phyloP scores from a whole-genome alignment of 192 early-diverging fungal genomes.

The Spizellomyces sp. region DNA sequence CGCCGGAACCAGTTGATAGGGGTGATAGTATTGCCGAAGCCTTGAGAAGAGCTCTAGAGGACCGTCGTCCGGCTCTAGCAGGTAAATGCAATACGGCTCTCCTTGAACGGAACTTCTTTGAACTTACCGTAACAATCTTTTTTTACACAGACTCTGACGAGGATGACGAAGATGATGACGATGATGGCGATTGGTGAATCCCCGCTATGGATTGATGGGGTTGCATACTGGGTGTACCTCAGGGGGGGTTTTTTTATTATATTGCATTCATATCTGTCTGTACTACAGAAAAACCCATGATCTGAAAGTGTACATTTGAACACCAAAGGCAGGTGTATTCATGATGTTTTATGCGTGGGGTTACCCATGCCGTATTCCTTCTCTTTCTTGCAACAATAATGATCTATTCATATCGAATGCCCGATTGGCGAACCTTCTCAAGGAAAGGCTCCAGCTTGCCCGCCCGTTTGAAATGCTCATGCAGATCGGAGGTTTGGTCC shows the following conservation, averaged over 20 bases:
- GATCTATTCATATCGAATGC: neutral
- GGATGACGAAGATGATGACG: conserved; percentile 39
- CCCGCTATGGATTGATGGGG: too few species aligned
- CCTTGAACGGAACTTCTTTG: neutral
- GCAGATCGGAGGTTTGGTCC: neutral
- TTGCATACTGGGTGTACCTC: too few species aligned
- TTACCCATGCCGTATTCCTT: too few species aligned
- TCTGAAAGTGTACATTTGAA: too few species aligned
- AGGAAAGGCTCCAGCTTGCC: conserved; percentile 12
- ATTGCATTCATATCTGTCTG: too few species aligned
- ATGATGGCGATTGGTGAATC: conserved; percentile 11
- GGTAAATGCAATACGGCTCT: neutral
- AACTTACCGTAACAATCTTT: neutral
- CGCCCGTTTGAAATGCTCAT: neutral
- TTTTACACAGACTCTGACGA: conserved; percentile 36
- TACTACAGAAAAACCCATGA: too few species aligned
- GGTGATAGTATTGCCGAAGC: conserved; percentile 37
- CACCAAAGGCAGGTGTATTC: too few species aligned
- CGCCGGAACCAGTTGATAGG: conserved; percentile 13
- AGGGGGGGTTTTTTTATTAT: too few species aligned
- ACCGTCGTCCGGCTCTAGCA: conserved; percentile 25
- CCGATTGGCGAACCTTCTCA: conserved; percentile 14
- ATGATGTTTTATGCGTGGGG: too few species aligned
- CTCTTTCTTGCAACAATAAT: too few species aligned
- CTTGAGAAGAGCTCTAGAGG: conserved; percentile 33